Evolutionary conservation across 306 rosid species (phyloP).

Genomic region (Corylus heterophylla): DNA sequence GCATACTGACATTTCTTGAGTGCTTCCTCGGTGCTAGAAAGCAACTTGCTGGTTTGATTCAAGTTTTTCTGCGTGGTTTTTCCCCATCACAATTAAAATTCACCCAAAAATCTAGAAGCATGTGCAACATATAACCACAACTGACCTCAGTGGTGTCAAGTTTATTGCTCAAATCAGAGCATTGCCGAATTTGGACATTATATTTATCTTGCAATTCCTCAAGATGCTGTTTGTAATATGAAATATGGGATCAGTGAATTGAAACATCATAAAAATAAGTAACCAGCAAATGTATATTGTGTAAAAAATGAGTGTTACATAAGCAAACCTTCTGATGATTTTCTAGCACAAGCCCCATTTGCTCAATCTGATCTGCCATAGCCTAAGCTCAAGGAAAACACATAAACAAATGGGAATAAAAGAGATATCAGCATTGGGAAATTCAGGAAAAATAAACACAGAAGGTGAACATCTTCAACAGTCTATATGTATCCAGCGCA

Average conservation of each 20-base stretch:
- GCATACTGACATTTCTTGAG: conserved; percentile 65
- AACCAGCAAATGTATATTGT: background rate
- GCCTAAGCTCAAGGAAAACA: conserved; percentile 51
- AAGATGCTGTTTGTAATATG: conserved; percentile 49
- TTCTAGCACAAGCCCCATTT: conserved; percentile 71
- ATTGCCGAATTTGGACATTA: conserved; percentile 61
- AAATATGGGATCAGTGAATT: conserved; percentile 2
- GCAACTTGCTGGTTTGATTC: conserved; percentile 64
- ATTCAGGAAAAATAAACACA: background rate
- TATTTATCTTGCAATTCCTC: conserved; percentile 76
- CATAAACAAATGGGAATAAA: background rate
- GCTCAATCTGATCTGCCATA: conserved; percentile 93
- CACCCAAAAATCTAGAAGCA: background rate
- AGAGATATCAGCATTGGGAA: background rate
- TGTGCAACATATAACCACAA: conserved; percentile 7
- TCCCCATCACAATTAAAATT: conserved; percentile 10
- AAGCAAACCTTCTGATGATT: conserved; percentile 73
- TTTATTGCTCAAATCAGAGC: conserved; percentile 65
- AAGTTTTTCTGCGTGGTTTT: conserved; percentile 58
- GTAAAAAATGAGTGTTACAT: background rate
- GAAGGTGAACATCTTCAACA: background rate
- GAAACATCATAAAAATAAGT: conserved; percentile 12
- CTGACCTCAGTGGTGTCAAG: conserved; percentile 87
- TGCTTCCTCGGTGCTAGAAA: conserved; percentile 67
- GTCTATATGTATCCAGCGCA: background rate